Evolutionary conservation across 441 rosid species (phyloP).

Genomic region (Corymbia calophylla): DNA sequence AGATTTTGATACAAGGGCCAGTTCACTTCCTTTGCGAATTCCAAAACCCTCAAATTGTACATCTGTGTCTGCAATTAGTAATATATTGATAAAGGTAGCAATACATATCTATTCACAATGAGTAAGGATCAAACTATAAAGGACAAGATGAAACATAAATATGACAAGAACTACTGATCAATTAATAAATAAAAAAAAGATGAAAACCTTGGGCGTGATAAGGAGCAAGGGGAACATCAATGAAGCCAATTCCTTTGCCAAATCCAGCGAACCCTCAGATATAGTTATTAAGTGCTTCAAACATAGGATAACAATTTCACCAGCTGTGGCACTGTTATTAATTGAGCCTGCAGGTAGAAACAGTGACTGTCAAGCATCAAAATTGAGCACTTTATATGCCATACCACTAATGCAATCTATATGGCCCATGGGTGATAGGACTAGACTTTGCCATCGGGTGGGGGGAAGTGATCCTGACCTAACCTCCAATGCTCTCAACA

Average conservation of each 20-base stretch:
- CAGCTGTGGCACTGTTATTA: slow-evolving; percentile 32
- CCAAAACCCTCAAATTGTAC: slow-evolving; percentile 55
- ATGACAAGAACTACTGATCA: background rate
- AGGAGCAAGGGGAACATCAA: slow-evolving; percentile 77
- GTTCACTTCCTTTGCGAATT: slow-evolving; percentile 48
- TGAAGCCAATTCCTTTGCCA: slow-evolving; percentile 54
- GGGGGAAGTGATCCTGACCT: background rate
- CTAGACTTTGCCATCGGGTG: background rate
- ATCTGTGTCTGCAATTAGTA: slow-evolving; percentile 52
- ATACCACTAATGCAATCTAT: background rate
- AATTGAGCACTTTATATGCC: background rate
- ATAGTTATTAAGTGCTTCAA: slow-evolving; percentile 49
- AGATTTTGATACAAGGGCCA: slow-evolving; percentile 68
- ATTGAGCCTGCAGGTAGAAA: slow-evolving; percentile 50
- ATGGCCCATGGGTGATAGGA: background rate
- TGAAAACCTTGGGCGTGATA: slow-evolving; percentile 58
- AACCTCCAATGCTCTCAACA: background rate
- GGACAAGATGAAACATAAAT: background rate
- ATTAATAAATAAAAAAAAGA: background rate
- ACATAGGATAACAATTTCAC: slow-evolving; percentile 51
- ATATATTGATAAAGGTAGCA: slow-evolving; percentile 2
- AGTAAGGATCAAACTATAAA: background rate
- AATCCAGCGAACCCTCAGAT: slow-evolving; percentile 33
- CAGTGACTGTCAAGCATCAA: background rate
- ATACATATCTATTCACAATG: background rate